phyloP scores from a whole-genome alignment of 129 eudicot genomes.

The Heracleum sosnowskyi region DNA sequence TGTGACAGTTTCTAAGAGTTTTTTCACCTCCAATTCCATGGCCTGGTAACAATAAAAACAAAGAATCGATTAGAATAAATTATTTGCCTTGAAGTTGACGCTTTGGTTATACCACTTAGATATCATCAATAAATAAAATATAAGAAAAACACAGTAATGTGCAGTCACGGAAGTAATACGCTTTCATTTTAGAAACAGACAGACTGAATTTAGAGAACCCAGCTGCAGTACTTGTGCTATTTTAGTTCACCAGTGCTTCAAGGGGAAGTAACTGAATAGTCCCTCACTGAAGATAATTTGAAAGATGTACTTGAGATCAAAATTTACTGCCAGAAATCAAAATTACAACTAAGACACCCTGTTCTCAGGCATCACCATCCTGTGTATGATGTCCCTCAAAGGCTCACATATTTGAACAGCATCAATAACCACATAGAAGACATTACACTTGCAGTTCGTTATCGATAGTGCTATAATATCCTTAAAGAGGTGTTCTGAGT shows the following conservation, averaged over 20 bases:
- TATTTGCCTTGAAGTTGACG: neutral
- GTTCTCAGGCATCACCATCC: neutral
- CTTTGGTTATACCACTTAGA: neutral
- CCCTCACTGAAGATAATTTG: neutral
- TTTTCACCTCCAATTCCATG: conserved; percentile 3
- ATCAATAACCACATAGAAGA: neutral
- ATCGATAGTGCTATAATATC: neutral
- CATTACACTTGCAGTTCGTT: neutral
- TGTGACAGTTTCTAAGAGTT: neutral
- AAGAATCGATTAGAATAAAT: neutral
- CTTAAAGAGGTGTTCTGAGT: neutral
- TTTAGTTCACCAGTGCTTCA: neutral
- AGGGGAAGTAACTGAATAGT: neutral
- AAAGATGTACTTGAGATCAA: neutral
- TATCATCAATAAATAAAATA: neutral
- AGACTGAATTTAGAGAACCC: neutral
- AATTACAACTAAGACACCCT: neutral
- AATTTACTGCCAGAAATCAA: neutral
- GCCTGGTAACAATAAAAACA: neutral
- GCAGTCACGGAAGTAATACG: neutral
- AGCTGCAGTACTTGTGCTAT: neutral
- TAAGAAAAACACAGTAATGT: neutral
- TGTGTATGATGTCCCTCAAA: neutral
- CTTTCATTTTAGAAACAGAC: neutral
- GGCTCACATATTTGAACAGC: neutral